Conservation (phyloP, 108 stramenopile species). For the Nitzschia sp. region DNA sequence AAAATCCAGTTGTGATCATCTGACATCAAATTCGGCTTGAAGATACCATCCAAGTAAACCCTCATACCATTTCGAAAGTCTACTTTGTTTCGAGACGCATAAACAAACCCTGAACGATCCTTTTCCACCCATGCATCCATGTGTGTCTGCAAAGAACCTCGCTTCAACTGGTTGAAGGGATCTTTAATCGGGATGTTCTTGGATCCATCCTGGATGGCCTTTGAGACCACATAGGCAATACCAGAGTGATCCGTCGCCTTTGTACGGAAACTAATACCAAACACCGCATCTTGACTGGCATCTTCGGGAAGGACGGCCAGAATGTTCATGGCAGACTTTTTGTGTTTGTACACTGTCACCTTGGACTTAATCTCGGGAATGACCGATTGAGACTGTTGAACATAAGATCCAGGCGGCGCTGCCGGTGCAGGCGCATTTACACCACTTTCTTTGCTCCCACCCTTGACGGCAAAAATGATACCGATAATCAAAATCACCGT, state of each 20-base stretch:
- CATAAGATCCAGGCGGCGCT: constrained; percentile 10
- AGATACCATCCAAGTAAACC: constrained; percentile 94
- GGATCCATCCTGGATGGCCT: constrained; percentile 92
- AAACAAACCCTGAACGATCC: constrained; percentile 94
- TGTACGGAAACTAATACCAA: constrained; percentile 95
- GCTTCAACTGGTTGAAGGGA: constrained; percentile 90
- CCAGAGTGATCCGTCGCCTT: constrained; percentile 81
- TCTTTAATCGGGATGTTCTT: constrained; percentile 89
- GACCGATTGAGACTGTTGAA: not conserved
- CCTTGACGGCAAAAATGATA: not conserved
- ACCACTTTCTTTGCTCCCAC: not conserved
- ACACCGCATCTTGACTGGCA: constrained; percentile 85
- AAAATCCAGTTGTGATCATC: constrained; percentile 73
- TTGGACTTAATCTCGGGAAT: constrained; percentile 1
- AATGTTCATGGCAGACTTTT: constrained; percentile 70
- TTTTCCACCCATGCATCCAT: constrained; percentile 93
- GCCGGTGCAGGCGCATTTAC: not conserved
- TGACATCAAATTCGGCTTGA: constrained; percentile 83
- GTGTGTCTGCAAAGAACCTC: constrained; percentile 91
- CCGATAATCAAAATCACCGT: not conserved
- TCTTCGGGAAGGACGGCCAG: constrained; percentile 78
- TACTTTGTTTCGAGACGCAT: constrained; percentile 70
- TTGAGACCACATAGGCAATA: constrained; percentile 91
- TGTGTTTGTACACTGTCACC: constrained; percentile 47
- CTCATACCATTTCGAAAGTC: constrained; percentile 89